Base-by-base conservation (phyloP, 2,329 filamentous ascomycete genomes). In the Talaromyces albobiverticillius region DNA sequence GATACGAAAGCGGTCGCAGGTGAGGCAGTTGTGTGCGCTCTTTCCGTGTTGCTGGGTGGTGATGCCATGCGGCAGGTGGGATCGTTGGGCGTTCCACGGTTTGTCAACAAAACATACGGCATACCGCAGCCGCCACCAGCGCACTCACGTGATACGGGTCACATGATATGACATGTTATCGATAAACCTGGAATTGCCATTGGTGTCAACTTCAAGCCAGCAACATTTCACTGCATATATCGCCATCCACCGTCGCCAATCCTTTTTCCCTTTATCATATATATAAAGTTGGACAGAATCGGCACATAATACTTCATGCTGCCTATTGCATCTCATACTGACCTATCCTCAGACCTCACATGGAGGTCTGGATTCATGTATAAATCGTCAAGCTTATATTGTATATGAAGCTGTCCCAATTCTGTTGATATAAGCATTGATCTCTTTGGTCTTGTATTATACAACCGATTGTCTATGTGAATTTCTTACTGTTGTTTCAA, bases 31-130 rank as follows among this genome's bases (percentile, higher is more conserved):
- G 52, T 54, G 20, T 42, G 40, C 25, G 32, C 20, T 51, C 53
- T 47, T 51, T 47, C 53, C 29, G 41, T 4, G 14, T 45, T 29
- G 42, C 46, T 54, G 20, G 38, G 40, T 50, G 47, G 22, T 16
- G 46, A 49, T 18, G 18, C n/a, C 20, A 29, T 22, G 14, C 29
- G 41, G 31, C 40, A 40, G 53, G 53, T 22, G 47, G 34, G 43
- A 42, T 34, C 31, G 48, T 48, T 29, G 41, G 50, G 42, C 36
- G 34, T 36, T 36, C 49, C 49, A 22, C 40, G 55, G 40, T 38
- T 53, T 59, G 62, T 65, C 64, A 69, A 67, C 65, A 69, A 66
- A 73, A 74, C 70, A 73, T 71, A 67, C 70, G 67, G 62, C 51
- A 40, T 23, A 23, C 59, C 32, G 51, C 20, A 60, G 23, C 50